phyloP scores from a whole-genome alignment of 495 filamentous ascomycete genomes.

The Hyaloscypha finlandica region DNA sequence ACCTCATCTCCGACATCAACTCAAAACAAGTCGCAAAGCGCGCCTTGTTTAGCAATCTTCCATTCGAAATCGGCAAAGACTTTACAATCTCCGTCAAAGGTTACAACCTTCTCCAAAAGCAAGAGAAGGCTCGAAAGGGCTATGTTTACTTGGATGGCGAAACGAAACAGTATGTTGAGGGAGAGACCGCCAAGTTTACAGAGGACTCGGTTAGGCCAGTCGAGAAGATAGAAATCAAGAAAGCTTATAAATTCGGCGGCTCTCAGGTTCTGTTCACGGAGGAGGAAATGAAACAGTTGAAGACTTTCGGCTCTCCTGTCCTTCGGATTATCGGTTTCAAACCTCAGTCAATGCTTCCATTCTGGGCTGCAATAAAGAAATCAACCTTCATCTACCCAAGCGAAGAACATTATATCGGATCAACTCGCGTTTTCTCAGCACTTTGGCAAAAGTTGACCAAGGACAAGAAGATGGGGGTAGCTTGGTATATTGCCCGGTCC shows the following conservation, averaged over 20 bases:
- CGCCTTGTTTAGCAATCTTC: slow-evolving; percentile 80
- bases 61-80: slow-evolving; percentile 82
- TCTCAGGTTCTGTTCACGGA: slow-evolving; percentile 83
- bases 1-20: slow-evolving; percentile 85
- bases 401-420: slow-evolving; percentile 86
- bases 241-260: slow-evolving; percentile 94
- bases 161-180: slow-evolving; percentile 74
- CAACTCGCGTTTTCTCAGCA: slow-evolving; percentile 88
- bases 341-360: slow-evolving; percentile 67
- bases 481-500: slow-evolving; percentile 84
- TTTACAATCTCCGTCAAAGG: slow-evolving; percentile 89
- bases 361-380: slow-evolving; percentile 85
- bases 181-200: slow-evolving; percentile 69
- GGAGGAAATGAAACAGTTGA: slow-evolving; percentile 76
- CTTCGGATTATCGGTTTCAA: slow-evolving; percentile 97
- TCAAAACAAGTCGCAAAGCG: slow-evolving; percentile 87
- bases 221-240: slow-evolving; percentile 80
- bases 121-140: slow-evolving; percentile 74
- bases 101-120: slow-evolving; percentile 83
- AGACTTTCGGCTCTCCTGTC: slow-evolving; percentile 75
- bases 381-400: slow-evolving; percentile 93
- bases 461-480: slow-evolving; percentile 75
- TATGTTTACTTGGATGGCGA: slow-evolving; percentile 87
- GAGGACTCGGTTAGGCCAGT: slow-evolving; percentile 74
- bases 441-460: slow-evolving; percentile 83